A percentile compares a stretch with the other conserved stretches of the same genome.
These are phyloP conservation scores for Lineolata rhizophorae DNA, from an alignment of 495 filamentous ascomycete genomes.

Conservation along the genomic window DNA sequence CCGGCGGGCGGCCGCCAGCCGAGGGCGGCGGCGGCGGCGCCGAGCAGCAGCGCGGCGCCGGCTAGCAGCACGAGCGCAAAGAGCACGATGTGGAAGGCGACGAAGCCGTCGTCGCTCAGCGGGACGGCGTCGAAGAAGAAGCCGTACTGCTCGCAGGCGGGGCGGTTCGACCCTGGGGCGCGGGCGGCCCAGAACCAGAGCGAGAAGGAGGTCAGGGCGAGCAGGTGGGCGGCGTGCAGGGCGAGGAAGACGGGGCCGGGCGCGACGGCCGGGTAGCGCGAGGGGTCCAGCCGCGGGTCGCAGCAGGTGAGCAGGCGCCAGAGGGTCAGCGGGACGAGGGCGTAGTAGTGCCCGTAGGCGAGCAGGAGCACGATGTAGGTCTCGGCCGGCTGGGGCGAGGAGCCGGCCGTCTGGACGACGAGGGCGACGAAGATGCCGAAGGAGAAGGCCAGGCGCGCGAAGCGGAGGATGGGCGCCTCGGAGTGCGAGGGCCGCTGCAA, in stretches of 20 bases:
- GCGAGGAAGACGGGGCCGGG: too few species aligned
- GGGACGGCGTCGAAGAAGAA: constrained; percentile 7
- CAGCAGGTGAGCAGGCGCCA: constrained; percentile 14
- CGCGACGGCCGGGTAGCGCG: constrained; percentile 5
- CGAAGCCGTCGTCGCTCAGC: constrained; percentile 5
- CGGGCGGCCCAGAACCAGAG: constrained; percentile 21
- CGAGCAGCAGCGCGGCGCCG: not conserved
- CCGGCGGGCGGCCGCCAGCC: too few species aligned
- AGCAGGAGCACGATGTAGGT: constrained; percentile 19
- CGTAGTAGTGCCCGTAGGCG: constrained; percentile 15
- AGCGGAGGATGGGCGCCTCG: constrained; percentile 6
- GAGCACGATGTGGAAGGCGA: constrained; percentile 6
- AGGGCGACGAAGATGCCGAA: constrained; percentile 10
- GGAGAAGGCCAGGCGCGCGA: constrained; percentile 7
- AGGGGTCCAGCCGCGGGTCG: constrained; percentile 13
- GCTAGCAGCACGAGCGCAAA: constrained; percentile 4
- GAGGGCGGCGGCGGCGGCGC: too few species aligned
- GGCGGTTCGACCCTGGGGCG: constrained; percentile 2
- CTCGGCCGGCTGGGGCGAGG: constrained; percentile 6
- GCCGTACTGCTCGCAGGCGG: constrained; percentile 7
- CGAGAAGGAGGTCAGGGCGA: constrained; percentile 14
- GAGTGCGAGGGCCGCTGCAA: constrained; percentile 11
- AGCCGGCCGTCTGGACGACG: constrained; percentile 6
- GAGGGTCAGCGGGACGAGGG: constrained; percentile 15
- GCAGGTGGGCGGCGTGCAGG: constrained; percentile 8